Evolutionary conservation across 129 eudicot genomes (phyloP), one percentile per base, ranked within the genome.

Genomic region (Flaveria robusta): DNA sequence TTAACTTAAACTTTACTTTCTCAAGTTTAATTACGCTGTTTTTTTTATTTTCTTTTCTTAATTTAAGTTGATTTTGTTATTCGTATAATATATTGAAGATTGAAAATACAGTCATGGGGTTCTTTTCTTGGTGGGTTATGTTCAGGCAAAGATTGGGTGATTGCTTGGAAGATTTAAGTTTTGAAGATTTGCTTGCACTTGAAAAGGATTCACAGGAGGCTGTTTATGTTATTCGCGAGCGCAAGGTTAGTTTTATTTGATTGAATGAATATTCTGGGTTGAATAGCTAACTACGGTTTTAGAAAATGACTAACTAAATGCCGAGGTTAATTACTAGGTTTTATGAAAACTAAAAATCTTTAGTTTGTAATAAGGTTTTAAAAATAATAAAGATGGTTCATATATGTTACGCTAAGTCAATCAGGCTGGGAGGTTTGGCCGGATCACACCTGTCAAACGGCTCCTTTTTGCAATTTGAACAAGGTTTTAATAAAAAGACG

Each of bases 141-240:
- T 74, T 47, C 46, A 91, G 96, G 88, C 95, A 82, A 68, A 85
- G 96, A 86, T 82, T 84, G 89, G 97, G 97, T 13, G 96, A 92
- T 83, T 73, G 91, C 80, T 84, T 92, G 80, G 83, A 89, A 20
- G 86, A 81, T 77, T 58, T 87, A 68, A 78, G 84, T 59, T 88
- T 81, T 50, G 85, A 89, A 16, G 88, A 89, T 37, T 75, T 89
- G 74, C 83, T 43, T n/a, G 69, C 74, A 78, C 96, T 92, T 70
- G 85, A 87, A 67, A 83, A 89, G 75, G 90, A 92, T 55, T 79
- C 89, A 59, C 93, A 92, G 37, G 84, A 73, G 66, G 83, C 97
- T 66, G 83, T 85, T 12, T 74, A 64, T 65, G 19, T 76, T 65
- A 92, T 89, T 64, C 92, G 92, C 18, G 89, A 82, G 49, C 82